Conservation (phyloP, 345 rosid species). For the Rhodomyrtus tomentosa region DNA sequence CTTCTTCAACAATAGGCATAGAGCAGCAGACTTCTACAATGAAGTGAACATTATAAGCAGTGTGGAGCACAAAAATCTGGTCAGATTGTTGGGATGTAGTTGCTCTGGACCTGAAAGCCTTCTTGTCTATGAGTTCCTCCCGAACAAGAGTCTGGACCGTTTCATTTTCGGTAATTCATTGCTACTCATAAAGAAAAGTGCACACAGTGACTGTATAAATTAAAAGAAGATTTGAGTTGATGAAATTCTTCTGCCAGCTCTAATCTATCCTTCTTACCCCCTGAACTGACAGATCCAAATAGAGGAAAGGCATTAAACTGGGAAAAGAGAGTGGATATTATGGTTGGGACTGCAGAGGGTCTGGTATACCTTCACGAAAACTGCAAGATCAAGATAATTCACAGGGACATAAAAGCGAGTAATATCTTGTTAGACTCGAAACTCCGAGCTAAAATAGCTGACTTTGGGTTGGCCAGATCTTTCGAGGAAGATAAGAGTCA, state of each 20-base stretch:
- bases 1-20: slow-evolving; percentile 80
- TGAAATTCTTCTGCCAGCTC: not conserved
- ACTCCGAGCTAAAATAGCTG: slow-evolving; percentile 87
- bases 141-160: slow-evolving; percentile 77
- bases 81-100: slow-evolving; percentile 81
- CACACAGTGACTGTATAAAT: not conserved
- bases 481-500: slow-evolving; percentile 88
- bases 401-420: slow-evolving; percentile 89
- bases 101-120: slow-evolving; percentile 95
- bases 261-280: not conserved
- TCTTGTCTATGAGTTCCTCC: slow-evolving; percentile 76
- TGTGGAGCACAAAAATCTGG: slow-evolving; percentile 88
- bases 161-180: slow-evolving; percentile 53
- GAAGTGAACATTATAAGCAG: slow-evolving; percentile 85
- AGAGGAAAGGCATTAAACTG: slow-evolving; percentile 58
- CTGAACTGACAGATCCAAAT: slow-evolving; percentile 34
- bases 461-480: slow-evolving; percentile 89
- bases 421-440: slow-evolving; percentile 69
- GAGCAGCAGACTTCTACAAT: slow-evolving; percentile 88
- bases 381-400: slow-evolving; percentile 56
- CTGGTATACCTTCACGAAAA: slow-evolving; percentile 76
- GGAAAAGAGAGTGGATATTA: slow-evolving; percentile 51
- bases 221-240: not conserved
- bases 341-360: slow-evolving; percentile 84
- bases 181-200: not conserved